Evolutionary conservation across 257 asterid genomes (phyloP), one percentile per base, ranked within the genome.

Genomic region (Mentha longifolia): DNA sequence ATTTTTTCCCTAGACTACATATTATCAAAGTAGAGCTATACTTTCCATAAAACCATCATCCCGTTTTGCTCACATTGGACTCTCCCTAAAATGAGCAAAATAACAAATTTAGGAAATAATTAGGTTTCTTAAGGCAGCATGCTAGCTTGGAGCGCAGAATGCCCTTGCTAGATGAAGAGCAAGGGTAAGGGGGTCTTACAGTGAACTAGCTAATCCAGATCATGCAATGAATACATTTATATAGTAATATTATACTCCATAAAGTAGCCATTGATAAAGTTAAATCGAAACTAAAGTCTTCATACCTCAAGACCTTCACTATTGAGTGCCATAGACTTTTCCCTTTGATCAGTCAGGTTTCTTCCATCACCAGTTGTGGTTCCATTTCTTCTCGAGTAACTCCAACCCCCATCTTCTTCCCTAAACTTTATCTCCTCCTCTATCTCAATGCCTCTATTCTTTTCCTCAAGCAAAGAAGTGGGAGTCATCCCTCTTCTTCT

Each of bases 261-360:
- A 33, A 55, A 13, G 66, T 50, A 41, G 50, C 28, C 16, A 35
- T 49, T 20, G 37, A 61, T 49, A 9, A 50, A 16, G 68, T 51
- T 15, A 63, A 59, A 31, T 7, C 41, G 62, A 49, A 58, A 55
- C 7, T 47, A 33, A 47, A 39, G 58, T 59, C n/a, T 51, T 69
- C 80, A 62, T 68, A 94, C 99, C 99, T 91, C 98, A 65, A 94
- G 90, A 77, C 99, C 99, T 84, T 94, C 97, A 33, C 98, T 94
- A 81, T 94, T 94, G 67, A 94, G 85, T 43, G 96, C 92, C 96
- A 87, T 86, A 35, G 99, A 94, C 76, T 65, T 81, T 62, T 88
- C 95, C 80, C 95, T 81, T 75, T 91, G 99, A 82, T 80, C 81
- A 68, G 83, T 75, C 22, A 91, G 61, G 77, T 81, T 83, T 16